phyloP scores from a whole-genome alignment of 1,139 yeast genomes.

The Suhomyces bokatorum region DNA sequence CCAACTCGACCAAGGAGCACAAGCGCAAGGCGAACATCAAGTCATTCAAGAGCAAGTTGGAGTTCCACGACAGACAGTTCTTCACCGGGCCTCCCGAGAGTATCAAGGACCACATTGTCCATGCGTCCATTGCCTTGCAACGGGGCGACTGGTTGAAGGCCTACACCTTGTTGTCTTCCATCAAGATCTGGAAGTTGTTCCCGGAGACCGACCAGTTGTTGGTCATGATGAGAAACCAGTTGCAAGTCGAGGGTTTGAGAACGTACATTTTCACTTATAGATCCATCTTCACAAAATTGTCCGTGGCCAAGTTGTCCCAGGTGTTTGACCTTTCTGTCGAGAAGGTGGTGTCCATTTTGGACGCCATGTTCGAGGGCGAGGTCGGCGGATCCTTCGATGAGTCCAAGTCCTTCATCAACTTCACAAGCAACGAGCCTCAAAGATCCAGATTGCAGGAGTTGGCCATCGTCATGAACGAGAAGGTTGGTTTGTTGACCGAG shows the following conservation, averaged over 20 bases:
- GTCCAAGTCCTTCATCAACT: conserved; percentile 56
- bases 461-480: conserved; percentile 85
- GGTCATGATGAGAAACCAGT: conserved; percentile 68
- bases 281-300: conserved; percentile 70
- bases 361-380: conserved; percentile 76
- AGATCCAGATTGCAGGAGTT: conserved; percentile 85
- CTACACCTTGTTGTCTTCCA: conserved; percentile 65
- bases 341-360: conserved; percentile 61
- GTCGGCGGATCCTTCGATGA: conserved; percentile 62
- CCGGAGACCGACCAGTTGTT: conserved; percentile 68
- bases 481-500: conserved; percentile 77
- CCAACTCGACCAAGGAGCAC: conserved; percentile 46
- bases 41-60: conserved; percentile 89
- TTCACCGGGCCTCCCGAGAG: conserved; percentile 98
- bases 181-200: conserved; percentile 88
- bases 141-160: conserved; percentile 89
- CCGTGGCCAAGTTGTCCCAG: conserved; percentile 63
- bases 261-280: conserved; percentile 87
- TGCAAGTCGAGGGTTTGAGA: conserved; percentile 87
- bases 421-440: conserved; percentile 73
- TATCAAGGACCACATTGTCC: conserved; percentile 90
- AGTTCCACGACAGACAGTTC: conserved; percentile 90
- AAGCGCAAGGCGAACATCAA: conserved; percentile 71
- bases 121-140: conserved; percentile 87
- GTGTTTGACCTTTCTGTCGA: conserved; percentile 64